Evolutionary conservation across 495 filamentous ascomycete species (phyloP).

Genomic region (Stereocaulon alpinum): DNA sequence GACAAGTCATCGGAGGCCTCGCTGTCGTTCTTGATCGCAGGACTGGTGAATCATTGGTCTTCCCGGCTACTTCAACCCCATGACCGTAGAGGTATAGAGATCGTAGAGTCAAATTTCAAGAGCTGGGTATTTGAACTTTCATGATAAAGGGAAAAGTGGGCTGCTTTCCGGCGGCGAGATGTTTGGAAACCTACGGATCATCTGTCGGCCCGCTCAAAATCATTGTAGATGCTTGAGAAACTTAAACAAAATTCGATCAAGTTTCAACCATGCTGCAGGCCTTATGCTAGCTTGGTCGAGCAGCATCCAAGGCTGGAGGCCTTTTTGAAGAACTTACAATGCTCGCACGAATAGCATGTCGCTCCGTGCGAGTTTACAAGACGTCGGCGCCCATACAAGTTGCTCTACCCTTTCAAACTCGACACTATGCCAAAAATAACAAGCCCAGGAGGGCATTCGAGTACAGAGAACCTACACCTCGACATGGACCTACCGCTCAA

Average conservation of each 20-base stretch:
- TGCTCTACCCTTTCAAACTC: conserved; percentile 26
- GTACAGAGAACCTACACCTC: conserved; percentile 30
- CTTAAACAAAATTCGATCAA: no score
- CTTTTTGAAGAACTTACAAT: conserved; percentile 11
- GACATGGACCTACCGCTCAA: conserved; percentile 9
- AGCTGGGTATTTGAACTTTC: conserved; percentile 50
- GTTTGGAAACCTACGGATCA: not conserved
- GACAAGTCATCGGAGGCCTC: conserved; percentile 38
- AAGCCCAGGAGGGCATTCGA: conserved; percentile 35
- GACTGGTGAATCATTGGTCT: conserved; percentile 45
- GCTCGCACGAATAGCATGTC: conserved; percentile 18
- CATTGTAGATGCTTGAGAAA: no score
- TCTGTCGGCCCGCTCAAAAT: no score
- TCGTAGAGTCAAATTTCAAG: conserved; percentile 54
- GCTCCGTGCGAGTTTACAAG: conserved; percentile 14
- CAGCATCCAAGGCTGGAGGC: not conserved
- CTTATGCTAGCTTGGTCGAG: no score
- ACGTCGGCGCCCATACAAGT: conserved; percentile 14
- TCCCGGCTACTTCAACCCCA: conserved; percentile 60
- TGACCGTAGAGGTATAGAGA: conserved; percentile 34
- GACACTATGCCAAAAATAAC: conserved; percentile 39
- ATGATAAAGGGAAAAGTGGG: conserved; percentile 21
- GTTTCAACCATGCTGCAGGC: no score
- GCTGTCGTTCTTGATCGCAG: conserved; percentile 55
- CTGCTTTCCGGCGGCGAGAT: not conserved